Evolutionary conservation across 495 filamentous ascomycete genomes (phyloP), one percentile per base, ranked within the genome.

Genomic region (Parathielavia hyrcaniae): DNA sequence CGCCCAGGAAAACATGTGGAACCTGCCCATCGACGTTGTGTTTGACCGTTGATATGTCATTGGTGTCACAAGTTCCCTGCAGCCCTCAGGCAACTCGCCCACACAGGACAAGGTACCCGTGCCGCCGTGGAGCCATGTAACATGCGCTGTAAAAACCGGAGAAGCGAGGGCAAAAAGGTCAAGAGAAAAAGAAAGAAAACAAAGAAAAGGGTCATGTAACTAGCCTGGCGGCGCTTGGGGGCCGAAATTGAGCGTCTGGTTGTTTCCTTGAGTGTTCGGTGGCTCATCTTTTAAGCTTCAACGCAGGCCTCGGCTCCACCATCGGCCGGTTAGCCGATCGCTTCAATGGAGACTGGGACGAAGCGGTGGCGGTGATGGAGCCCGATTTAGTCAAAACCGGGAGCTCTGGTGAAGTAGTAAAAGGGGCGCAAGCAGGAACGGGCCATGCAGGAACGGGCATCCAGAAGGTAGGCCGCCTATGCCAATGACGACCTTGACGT

Each of bases 11-110:
- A 3, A 53, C 38, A 8, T 44, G 59, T 49, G 53, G 59, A 38
- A 34, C 46, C 26, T 7, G 11, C 17, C 30, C 55, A 14, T 17
- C 20, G 39, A 14, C 16, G 8, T 32, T 30, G 52, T 30, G 55
- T 40, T 47, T 32, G 11, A 17, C 26, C 36, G 6, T 36, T 14
- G 26, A 30, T 30, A 39, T 20, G 26, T 30, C 41, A 62, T 62
- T 62, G 55, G 60, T 45, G 50, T 54, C 60, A 62, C 60, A 62
- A 62, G 60, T 62, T 59, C 60, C 60, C 43, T 59, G 60, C 60
- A 57, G 40, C n/a, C 30, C n/a, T 34, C 20, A 53, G 35, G 50
- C 50, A 44, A 20, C 39, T 53, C 12, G 30, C 48, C 49, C 8
- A 12, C 39, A 11, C 26, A 11, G 39, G 47, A n/a, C 38, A 19